Base-by-base conservation (phyloP, 331 rosid species). In the Erythrophleum ivorense region DNA sequence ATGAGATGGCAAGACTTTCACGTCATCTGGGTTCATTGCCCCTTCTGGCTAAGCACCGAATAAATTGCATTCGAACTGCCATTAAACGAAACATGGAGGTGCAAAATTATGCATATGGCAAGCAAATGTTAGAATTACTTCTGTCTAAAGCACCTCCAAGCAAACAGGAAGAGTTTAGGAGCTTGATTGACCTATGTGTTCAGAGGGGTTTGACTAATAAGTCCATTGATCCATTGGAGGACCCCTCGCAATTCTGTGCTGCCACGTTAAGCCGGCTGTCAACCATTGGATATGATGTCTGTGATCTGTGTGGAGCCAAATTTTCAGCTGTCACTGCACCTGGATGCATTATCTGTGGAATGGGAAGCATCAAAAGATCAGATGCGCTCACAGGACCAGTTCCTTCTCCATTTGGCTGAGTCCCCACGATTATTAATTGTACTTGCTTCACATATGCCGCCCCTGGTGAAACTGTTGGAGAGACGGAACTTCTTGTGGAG, bases 1-100 rank as follows among this genome's bases (percentile, higher is more conserved):
- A 92, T 75, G 99, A 96, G 92, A 96, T 96, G 99, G 97, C 92
- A 59, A 94, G 99, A 80, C 95, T 96, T 63, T 89, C 99, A 15
- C 98, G 99, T 74, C 98, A 96, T 87, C 86, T 96, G 9, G 99
- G 98, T 86, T 94, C 99, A 9, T 89, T 96, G 88, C 99, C 99
- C 69, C 97, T 96, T 83, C 90, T 91, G 68, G 97, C 99, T 29
- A 94, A 91, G 86, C 99, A 96, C 86, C 88, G 99, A 69, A 96
- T 94, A 86, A 92, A 94, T 79, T 96, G 99, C 91, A 91, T 96
- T 66, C 93, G 99, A 77, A 96, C 99, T 71, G 97, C 97, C 81
- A 93, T 96, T 57, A 94, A 96, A 84, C 92, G 98, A 71, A 96
- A 96, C 84, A 96, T 94, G 89, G 99, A 94, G 83, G 99, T 96